These are phyloP conservation scores for Cutaneotrichosporon spelunceum DNA, from an alignment of 1,284 basidiomycete species.

Conservation along the genomic window DNA sequence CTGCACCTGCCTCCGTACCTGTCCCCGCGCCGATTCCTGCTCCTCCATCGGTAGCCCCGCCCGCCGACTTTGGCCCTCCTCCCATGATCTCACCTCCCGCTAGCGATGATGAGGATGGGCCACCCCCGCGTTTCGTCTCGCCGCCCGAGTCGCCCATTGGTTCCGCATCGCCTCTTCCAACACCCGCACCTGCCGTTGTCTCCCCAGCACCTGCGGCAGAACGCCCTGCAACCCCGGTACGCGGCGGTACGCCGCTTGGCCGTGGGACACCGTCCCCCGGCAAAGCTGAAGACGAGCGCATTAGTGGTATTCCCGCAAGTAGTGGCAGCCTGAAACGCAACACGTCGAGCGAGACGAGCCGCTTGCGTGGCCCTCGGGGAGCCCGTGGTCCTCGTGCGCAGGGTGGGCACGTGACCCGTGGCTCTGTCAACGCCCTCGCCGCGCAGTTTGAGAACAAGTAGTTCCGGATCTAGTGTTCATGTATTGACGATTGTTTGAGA, in stretches of 20 bases:
- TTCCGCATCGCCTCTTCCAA: conserved; percentile 21
- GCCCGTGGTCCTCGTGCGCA: conserved; percentile 41
- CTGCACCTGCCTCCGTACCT: too few species aligned
- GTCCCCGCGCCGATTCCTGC: conserved; percentile 21
- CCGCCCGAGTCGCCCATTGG: conserved; percentile 2
- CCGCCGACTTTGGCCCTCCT: not conserved
- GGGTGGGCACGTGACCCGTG: conserved; percentile 24
- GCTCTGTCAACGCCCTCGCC: conserved; percentile 32
- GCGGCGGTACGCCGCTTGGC: conserved; percentile 17
- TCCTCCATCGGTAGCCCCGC: not conserved
- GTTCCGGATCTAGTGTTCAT: not conserved
- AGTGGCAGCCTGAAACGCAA: conserved; percentile 51
- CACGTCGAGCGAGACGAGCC: conserved; percentile 54
- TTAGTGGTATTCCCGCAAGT: conserved; percentile 26
- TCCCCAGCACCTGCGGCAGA: conserved; percentile 37
- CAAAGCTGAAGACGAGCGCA: conserved; percentile 26
- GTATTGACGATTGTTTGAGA: not conserved
- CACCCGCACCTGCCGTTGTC: conserved; percentile 16
- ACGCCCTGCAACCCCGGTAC: conserved; percentile 23
- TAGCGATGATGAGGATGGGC: not conserved
- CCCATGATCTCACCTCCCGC: not conserved
- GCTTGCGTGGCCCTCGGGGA: conserved; percentile 43
- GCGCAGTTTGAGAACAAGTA: conserved; percentile 36
- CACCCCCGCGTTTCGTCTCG: not conserved
- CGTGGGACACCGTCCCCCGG: conserved; percentile 19